Conservation (phyloP, 345 rosid species). For the Trapa incisa region DNA sequence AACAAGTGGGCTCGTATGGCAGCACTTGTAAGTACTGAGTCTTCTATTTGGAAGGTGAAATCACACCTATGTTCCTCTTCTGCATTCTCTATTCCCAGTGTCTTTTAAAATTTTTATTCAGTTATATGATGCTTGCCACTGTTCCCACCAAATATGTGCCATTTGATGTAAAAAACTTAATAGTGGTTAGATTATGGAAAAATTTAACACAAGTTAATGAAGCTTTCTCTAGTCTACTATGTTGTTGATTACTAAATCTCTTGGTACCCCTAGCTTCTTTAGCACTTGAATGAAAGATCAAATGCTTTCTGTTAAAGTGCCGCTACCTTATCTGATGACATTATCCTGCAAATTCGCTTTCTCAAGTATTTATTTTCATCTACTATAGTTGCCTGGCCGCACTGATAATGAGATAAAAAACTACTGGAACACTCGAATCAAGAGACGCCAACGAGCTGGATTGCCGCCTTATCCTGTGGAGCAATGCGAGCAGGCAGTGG, state of each 20-base stretch:
- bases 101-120: neutral
- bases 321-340: neutral
- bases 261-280: neutral
- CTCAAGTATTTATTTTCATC: conserved; percentile 6
- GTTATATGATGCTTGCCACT: neutral
- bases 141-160: neutral
- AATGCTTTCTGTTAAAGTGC: neutral
- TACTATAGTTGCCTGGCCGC: conserved; percentile 79
- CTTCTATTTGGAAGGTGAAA: neutral
- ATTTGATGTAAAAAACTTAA: neutral
- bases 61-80: neutral
- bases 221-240: too few species aligned
- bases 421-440: conserved; percentile 95
- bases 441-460: conserved; percentile 90
- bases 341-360: conserved; percentile 3
- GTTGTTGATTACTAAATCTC: neutral
- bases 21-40: conserved; percentile 60
- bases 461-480: conserved; percentile 94
- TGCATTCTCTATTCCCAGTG: neutral
- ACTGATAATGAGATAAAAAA: conserved; percentile 99
- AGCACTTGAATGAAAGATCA: neutral
- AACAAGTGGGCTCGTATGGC: conserved; percentile 99
- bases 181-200: too few species aligned
- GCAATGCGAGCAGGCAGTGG: conserved; percentile 44
- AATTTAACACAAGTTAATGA: too few species aligned